A percentile compares a stretch with the other conserved stretches of the same genome.
phyloP scores from a whole-genome alignment of 1,139 yeast genomes.

The Scheffersomyces segobiensis region DNA sequence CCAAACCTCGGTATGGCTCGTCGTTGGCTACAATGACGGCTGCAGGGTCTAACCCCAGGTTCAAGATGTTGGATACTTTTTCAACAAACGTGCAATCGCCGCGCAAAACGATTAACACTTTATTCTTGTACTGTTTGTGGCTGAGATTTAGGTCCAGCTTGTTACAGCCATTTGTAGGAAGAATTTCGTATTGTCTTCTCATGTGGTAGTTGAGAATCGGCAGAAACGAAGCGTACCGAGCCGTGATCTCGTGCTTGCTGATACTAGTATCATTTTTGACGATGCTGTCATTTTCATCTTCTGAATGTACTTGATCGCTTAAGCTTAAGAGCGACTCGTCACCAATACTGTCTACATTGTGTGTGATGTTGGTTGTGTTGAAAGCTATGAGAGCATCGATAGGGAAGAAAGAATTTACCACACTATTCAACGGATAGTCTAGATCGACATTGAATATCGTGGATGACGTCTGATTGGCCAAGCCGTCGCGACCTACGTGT shows the following conservation, averaged over 20 bases:
- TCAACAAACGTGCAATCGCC: conserved; percentile 47
- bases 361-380: conserved; percentile 22
- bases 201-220: conserved; percentile 31
- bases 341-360: neutral
- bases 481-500: neutral
- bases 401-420: conserved; percentile 45
- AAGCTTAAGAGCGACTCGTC: neutral
- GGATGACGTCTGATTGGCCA: neutral
- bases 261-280: conserved; percentile 1
- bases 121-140: conserved; percentile 17
- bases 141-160: conserved; percentile 11
- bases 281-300: conserved; percentile 5
- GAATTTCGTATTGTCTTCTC: conserved; percentile 23
- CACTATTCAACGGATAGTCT: conserved; percentile 38
- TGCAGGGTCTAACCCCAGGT: conserved; percentile 30
- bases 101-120: conserved; percentile 35
- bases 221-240: conserved; percentile 47
- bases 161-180: conserved; percentile 34
- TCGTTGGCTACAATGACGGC: conserved; percentile 44
- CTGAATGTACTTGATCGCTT: neutral
- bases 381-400: conserved; percentile 37
- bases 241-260: conserved; percentile 27
- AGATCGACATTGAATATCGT: conserved; percentile 18
- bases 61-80: conserved; percentile 34
- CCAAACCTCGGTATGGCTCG: conserved; percentile 38